phyloP scores from a whole-genome alignment of 1,139 yeast species.

The Geotrichum phurueaensis region DNA sequence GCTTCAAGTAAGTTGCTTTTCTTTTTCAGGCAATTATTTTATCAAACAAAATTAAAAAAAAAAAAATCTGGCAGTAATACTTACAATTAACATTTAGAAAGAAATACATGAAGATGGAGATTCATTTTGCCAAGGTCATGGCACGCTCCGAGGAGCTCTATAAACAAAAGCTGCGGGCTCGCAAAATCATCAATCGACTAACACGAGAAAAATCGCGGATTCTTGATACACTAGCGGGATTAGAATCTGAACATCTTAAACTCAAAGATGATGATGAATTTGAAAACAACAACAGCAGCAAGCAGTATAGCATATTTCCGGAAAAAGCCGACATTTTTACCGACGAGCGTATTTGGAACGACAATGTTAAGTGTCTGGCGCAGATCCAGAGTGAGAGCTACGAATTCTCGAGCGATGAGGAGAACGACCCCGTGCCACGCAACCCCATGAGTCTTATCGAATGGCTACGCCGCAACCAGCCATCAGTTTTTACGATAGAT shows the following conservation, averaged over 20 bases:
- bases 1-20: constrained; percentile 12
- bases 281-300: not conserved
- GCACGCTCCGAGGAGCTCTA: constrained; percentile 26
- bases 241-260: constrained; percentile 20
- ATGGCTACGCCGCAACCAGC: constrained; percentile 30
- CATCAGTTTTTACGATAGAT: constrained; percentile 21
- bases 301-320: not conserved
- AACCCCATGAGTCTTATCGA: constrained; percentile 29
- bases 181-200: constrained; percentile 24
- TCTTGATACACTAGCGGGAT: constrained; percentile 23
- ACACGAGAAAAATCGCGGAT: constrained; percentile 26
- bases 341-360: constrained; percentile 15
- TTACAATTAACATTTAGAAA: constrained; percentile 15
- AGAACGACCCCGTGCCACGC: constrained; percentile 20
- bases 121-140: constrained; percentile 25
- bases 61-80: not conserved
- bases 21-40: not conserved
- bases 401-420: constrained; percentile 27
- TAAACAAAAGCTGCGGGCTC: constrained; percentile 21
- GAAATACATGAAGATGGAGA: constrained; percentile 27
- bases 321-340: not conserved
- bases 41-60: too few species aligned
- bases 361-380: constrained; percentile 21
- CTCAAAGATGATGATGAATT: not conserved
- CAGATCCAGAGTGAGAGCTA: constrained; percentile 19